Conservation (phyloP, 768 basidiomycete species). For the Termitomyces sp. region DNA sequence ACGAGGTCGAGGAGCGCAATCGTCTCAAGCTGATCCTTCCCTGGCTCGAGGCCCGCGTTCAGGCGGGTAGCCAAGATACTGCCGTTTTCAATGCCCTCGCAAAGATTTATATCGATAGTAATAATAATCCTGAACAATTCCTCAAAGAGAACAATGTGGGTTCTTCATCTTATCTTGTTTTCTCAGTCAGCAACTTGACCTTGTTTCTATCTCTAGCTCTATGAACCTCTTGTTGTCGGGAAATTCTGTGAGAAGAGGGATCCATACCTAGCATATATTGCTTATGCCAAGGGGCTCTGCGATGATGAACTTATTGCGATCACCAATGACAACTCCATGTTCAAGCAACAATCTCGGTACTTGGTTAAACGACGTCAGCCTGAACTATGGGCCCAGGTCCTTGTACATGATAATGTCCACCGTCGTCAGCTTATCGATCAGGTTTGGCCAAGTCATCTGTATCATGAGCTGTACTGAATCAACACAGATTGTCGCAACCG, state of each 20-base stretch:
- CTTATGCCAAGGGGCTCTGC: conserved; percentile 98
- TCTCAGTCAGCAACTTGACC: not conserved
- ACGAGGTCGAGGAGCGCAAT: conserved; percentile 96
- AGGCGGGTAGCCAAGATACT: conserved; percentile 90
- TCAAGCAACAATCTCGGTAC: conserved; percentile 98
- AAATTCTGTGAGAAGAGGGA: conserved; percentile 99
- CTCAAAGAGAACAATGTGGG: conserved; percentile 97
- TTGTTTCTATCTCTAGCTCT: conserved; percentile 51
- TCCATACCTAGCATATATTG: conserved; percentile 97
- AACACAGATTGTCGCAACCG: conserved; percentile 82
- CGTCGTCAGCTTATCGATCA: conserved; percentile 94
- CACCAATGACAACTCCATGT: conserved; percentile 99
- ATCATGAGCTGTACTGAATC: not conserved
- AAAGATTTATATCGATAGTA: conserved; percentile 98
- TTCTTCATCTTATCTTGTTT: conserved; percentile 7
- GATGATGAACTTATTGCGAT: conserved; percentile 96
- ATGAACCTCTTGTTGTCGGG: conserved; percentile 95
- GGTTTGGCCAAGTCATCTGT: conserved; percentile 33
- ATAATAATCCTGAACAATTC: conserved; percentile 97
- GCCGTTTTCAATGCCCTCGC: conserved; percentile 96
- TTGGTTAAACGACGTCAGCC: conserved; percentile 93
- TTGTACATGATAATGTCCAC: conserved; percentile 84
- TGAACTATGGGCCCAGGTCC: conserved; percentile 96
- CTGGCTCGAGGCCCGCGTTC: conserved; percentile 93
- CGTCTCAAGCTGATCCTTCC: conserved; percentile 95